Evolutionary conservation across 1,139 yeast genomes (phyloP), one percentile per base, ranked within the genome.

Genomic region (Hemisphaericaspora xylofermentans): DNA sequence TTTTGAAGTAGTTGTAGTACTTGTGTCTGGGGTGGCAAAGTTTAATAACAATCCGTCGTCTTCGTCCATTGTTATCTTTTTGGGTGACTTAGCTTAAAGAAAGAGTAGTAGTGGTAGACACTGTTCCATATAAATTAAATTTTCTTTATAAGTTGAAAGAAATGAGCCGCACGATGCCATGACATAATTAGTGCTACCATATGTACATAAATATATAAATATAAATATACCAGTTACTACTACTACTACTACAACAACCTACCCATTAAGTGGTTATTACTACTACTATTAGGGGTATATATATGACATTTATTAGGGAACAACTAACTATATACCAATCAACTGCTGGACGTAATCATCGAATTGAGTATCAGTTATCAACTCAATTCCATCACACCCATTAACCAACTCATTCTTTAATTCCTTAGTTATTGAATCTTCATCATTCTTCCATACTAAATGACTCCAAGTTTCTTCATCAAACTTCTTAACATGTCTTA

Each of bases 11-110:
- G 46, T 47, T 0, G 43, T 40, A 0, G 52, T 39, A n/a, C 51
- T 43, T 5, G 60, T 54, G 9, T 62, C 58, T 12, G 68, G 67
- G 5, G 68, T 60, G 34, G 81, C 74, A 56, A 86, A 82, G 58
- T 86, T 86, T 53, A 86, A 62, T 52, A 85, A 59, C 56, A 84
- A 57, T 9, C 85, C 93, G 59, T 80, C 86, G 60, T 84, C 91
- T 19, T 61, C 68, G 39, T 57, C 61, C 51, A 44, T 48, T 32
- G 15, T 35, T 36, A 19, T 5, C 5, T 14, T 13, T 13, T 28
- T 14, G 22, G 8, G 22, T 14, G 6, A 17, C 9, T 21, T 9
- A 9, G 18, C n/a, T 17, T 14, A 27, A 14, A 33, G 9, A 22
- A 29, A 32, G 10, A 17, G n/a, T 21, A 21, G 9, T 15, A 18